Evolutionary conservation across 768 basidiomycete genomes (phyloP).

Genomic region (Boletus rubescentipes): DNA sequence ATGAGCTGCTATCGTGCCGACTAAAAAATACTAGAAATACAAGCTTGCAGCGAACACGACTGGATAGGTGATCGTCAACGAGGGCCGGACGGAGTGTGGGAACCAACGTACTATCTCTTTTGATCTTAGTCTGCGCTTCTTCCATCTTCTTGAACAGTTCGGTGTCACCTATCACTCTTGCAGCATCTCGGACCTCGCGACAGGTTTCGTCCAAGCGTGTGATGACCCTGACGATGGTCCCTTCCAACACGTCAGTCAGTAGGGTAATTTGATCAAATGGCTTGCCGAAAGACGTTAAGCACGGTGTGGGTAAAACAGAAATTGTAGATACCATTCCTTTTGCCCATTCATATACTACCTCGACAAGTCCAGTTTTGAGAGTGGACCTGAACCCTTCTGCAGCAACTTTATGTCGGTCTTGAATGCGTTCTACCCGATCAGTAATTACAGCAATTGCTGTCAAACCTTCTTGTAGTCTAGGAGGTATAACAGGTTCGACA

Average conservation of each 20-base stretch:
- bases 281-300: constrained; percentile 40
- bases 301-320: background rate
- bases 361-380: constrained; percentile 88
- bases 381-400: constrained; percentile 74
- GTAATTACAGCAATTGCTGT: constrained; percentile 76
- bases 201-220: constrained; percentile 96
- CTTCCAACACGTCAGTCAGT: constrained; percentile 93
- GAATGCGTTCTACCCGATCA: constrained; percentile 76
- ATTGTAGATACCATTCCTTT: constrained; percentile 84
- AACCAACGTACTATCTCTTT: constrained; percentile 82
- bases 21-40: constrained; percentile 59
- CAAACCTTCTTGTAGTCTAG: constrained; percentile 77
- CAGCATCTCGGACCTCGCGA: constrained; percentile 94
- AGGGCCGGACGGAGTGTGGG: background rate
- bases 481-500: constrained; percentile 76
- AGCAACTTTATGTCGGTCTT: constrained; percentile 75
- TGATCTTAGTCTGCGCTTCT: constrained; percentile 89
- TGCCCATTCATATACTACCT: constrained; percentile 99
- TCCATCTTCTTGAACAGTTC: constrained; percentile 99
- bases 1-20: background rate
- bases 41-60: constrained; percentile 87
- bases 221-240: constrained; percentile 95
- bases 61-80: constrained; percentile 28
- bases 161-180: constrained; percentile 94
- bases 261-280: constrained; percentile 93